A percentile compares a stretch with the other conserved stretches of the same genome.
Evolutionary conservation across 345 rosid species (phyloP).

Genomic region (Toxicodendron radicans): DNA sequence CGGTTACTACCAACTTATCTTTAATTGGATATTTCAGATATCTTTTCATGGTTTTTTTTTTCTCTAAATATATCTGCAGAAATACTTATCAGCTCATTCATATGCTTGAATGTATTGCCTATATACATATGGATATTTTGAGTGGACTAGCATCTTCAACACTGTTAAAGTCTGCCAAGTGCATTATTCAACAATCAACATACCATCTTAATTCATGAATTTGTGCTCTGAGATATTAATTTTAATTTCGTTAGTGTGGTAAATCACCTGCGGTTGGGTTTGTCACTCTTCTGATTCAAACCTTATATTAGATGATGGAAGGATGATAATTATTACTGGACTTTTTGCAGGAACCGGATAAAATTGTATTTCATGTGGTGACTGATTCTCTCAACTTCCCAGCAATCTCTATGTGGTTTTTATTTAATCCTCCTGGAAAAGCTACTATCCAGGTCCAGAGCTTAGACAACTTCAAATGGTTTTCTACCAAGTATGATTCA

Average conservation of each 20-base stretch:
- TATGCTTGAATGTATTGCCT: too few relatives aligned
- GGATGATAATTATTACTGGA: conserved; percentile 19
- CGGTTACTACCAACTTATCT: too few relatives aligned
- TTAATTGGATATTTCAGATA: too few relatives aligned
- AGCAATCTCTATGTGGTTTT: conserved; percentile 90
- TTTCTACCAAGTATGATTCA: conserved; percentile 54
- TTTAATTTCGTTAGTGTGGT: not conserved
- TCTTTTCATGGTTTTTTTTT: too few relatives aligned
- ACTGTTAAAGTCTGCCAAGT: too few relatives aligned
- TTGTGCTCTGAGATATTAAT: not conserved
- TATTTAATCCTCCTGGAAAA: conserved; percentile 63
- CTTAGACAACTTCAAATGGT: conserved; percentile 58
- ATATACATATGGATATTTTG: too few relatives aligned
- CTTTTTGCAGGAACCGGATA: conserved; percentile 61
- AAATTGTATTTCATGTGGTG: conserved; percentile 79
- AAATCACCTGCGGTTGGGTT: not conserved
- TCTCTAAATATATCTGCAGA: too few relatives aligned
- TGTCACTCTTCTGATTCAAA: not conserved
- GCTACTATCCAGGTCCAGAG: conserved; percentile 67
- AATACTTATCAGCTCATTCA: too few relatives aligned
- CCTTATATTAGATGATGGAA: not conserved
- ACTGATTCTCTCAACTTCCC: conserved; percentile 84
- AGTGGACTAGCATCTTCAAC: too few relatives aligned
- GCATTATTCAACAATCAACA: too few relatives aligned
- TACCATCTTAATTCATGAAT: too few relatives aligned